Conservation (phyloP, 2,329 filamentous ascomycete species). For the Fusarium buxicola region DNA sequence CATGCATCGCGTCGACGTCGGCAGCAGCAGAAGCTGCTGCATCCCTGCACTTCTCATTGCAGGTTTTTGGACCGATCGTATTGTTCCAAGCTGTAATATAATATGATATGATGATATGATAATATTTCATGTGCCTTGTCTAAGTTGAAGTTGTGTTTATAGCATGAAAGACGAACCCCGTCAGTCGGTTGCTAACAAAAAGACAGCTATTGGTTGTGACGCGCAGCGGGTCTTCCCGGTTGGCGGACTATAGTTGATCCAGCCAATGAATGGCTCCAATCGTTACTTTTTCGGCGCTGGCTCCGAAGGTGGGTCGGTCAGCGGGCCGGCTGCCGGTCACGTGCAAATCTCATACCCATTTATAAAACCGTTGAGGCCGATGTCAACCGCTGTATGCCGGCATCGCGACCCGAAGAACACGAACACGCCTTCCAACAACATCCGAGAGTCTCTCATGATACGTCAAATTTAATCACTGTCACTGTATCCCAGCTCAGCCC, state of each 20-base stretch:
- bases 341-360: constrained; percentile 14
- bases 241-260: constrained; percentile 22
- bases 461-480: constrained; percentile 8
- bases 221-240: constrained; percentile 15
- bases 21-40: constrained; percentile 36
- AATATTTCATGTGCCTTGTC: not conserved
- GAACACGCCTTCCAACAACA: constrained; percentile 33
- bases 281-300: constrained; percentile 11
- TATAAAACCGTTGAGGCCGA: constrained; percentile 20
- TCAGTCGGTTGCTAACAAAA: constrained; percentile 27
- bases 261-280: not conserved
- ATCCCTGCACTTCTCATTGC: constrained; percentile 34
- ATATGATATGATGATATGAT: no score
- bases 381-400: constrained; percentile 16
- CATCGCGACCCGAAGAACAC: constrained; percentile 10
- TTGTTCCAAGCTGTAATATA: not conserved
- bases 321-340: constrained; percentile 28
- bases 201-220: constrained; percentile 18
- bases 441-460: constrained; percentile 18
- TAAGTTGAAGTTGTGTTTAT: constrained; percentile 15
- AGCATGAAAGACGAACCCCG: constrained; percentile 15
- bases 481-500: no score
- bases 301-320: constrained; percentile 31
- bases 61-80: not conserved
- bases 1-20: constrained; percentile 27